A percentile compares a stretch with the other conserved stretches of the same genome.
Conservation (phyloP, 768 basidiomycete species). For the Bullera alba region DNA sequence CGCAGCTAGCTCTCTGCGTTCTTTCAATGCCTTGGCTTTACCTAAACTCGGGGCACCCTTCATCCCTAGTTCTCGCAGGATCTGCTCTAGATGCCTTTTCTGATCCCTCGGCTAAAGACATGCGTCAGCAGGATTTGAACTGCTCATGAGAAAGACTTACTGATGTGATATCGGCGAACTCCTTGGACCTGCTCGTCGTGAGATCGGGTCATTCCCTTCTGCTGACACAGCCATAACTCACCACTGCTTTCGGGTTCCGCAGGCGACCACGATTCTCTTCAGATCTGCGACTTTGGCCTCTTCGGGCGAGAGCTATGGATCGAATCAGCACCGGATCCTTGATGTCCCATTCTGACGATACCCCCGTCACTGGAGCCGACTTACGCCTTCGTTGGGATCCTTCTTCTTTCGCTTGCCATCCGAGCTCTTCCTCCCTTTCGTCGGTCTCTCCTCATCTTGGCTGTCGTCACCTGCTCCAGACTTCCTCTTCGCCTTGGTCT, state of each 20-base stretch:
- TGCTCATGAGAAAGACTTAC: neutral
- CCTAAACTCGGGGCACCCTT: conserved; percentile 67
- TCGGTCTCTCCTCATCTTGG: conserved; percentile 5
- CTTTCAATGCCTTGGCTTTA: conserved; percentile 69
- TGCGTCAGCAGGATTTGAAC: neutral
- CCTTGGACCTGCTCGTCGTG: conserved; percentile 27
- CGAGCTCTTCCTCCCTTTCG: conserved; percentile 1
- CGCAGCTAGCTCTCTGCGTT: conserved; percentile 65
- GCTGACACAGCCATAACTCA: conserved; percentile 13
- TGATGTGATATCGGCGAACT: conserved; percentile 18
- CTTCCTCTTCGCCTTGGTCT: conserved; percentile 7
- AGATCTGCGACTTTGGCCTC: conserved; percentile 34
- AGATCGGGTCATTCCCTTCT: neutral
- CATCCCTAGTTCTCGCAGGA: conserved; percentile 58
- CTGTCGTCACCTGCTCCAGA: conserved; percentile 3
- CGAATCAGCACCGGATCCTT: neutral
- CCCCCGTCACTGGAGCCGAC: conserved; percentile 1
- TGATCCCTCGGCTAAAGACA: conserved; percentile 24
- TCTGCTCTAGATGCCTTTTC: conserved; percentile 13
- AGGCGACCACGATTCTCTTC: conserved; percentile 36
- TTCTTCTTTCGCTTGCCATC: conserved; percentile 14
- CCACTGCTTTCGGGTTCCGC: conserved; percentile 42
- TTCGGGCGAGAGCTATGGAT: conserved; percentile 23
- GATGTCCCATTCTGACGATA: neutral
- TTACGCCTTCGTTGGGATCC: conserved; percentile 26